Percentiles rank a stretch among this genome's conserved stretches.
These are phyloP conservation scores for Ceratobasidium sp. DNA, from an alignment of 1,284 basidiomycete genomes.

Conservation along the genomic window DNA sequence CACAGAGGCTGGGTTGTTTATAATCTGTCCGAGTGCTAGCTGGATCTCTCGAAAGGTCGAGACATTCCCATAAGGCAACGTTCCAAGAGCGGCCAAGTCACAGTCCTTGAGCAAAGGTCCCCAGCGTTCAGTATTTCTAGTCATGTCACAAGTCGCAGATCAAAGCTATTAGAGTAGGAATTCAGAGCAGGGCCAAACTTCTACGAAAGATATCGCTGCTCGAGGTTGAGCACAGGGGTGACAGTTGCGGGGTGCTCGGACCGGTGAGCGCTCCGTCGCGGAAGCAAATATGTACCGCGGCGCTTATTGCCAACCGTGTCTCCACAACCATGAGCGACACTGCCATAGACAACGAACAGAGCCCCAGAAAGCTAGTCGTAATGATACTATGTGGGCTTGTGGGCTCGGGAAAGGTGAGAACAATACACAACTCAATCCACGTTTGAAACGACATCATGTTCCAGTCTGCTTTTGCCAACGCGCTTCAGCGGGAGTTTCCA, in stretches of 20 bases:
- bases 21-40: neutral
- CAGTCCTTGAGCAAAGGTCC: slow-evolving; percentile 7
- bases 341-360: neutral
- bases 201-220: no score
- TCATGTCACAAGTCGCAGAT: neutral
- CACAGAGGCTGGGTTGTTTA: neutral
- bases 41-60: neutral
- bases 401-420: slow-evolving; percentile 50
- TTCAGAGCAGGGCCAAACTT: no score
- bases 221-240: no score
- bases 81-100: neutral
- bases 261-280: neutral
- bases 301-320: neutral
- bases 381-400: slow-evolving; percentile 47
- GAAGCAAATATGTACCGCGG: neutral
- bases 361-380: neutral
- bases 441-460: neutral
- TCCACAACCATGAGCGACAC: neutral
- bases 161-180: no score
- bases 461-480: slow-evolving; percentile 49
- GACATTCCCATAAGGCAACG: neutral
- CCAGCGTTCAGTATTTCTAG: neutral
- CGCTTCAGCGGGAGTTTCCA: slow-evolving; percentile 45
- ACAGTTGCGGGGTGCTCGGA: no score
- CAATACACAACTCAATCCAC: neutral